These are phyloP conservation scores for Globisporangium iwayamae DNA, from an alignment of 352 stramenopile species.

Conservation along the genomic window DNA sequence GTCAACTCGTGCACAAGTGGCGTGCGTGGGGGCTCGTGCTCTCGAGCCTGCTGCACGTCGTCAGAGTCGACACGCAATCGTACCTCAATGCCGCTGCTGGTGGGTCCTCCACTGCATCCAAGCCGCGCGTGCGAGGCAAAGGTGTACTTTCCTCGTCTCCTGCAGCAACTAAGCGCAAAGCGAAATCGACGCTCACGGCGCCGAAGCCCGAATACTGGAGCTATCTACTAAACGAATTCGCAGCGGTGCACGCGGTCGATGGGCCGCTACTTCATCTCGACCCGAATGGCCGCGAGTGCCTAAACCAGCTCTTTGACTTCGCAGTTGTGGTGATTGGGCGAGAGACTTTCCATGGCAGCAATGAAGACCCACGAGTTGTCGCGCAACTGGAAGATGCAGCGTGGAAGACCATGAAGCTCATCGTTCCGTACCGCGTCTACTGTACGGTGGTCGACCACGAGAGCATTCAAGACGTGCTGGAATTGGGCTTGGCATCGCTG, in stretches of 20 bases:
- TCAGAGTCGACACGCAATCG: slow-evolving; percentile 43
- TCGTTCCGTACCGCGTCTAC: slow-evolving; percentile 65
- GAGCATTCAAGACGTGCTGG: slow-evolving; percentile 48
- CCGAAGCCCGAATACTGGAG: slow-evolving; percentile 51
- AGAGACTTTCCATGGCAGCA: slow-evolving; percentile 19
- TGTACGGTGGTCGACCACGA: slow-evolving; percentile 53
- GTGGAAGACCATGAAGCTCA: slow-evolving; percentile 54
- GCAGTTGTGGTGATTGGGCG: slow-evolving; percentile 44
- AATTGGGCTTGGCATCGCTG: slow-evolving; percentile 52
- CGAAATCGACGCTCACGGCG: slow-evolving; percentile 17
- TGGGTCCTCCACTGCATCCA: not conserved
- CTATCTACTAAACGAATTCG: slow-evolving; percentile 61
- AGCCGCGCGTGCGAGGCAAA: not conserved
- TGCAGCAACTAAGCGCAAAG: slow-evolving; percentile 24
- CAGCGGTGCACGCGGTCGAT: slow-evolving; percentile 41
- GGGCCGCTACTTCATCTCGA: slow-evolving; percentile 69
- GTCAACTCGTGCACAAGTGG: slow-evolving; percentile 68
- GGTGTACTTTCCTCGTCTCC: not conserved
- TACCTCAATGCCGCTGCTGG: slow-evolving; percentile 26
- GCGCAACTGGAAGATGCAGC: slow-evolving; percentile 58
- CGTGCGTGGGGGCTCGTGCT: slow-evolving; percentile 64
- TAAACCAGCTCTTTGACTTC: slow-evolving; percentile 59
- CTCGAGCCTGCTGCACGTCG: slow-evolving; percentile 37
- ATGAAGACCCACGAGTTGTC: slow-evolving; percentile 23
- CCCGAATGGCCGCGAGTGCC: slow-evolving; percentile 58